Evolutionary conservation across 1,284 basidiomycete genomes (phyloP), one percentile per base, ranked within the genome.

Genomic region (Trametes hirsuta): DNA sequence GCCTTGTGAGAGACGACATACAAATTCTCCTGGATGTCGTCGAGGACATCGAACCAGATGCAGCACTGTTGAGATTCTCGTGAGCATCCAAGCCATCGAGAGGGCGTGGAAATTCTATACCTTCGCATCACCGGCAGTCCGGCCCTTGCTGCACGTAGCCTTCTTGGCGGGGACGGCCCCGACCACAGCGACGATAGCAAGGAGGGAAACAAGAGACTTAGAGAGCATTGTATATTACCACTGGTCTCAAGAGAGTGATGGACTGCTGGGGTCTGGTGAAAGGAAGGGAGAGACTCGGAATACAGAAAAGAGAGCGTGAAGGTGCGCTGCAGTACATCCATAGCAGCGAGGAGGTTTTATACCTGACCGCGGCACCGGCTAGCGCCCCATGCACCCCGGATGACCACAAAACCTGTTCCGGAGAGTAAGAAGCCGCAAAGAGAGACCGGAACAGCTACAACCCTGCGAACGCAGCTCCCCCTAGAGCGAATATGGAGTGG

Each of bases 121-220:
- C 62, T 74, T 75, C 22, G 59, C 71, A 53, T 77, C 74, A 4
- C 71, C 68, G 15, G 73, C 75, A 2, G 64, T 69, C 45, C 72
- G 53, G 11, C 66, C 67, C 51, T 65, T 65, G 53, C 65, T 59
- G 53, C 67, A 68, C 25, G 60, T 44, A 5, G 61, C 62, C 54
- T 53, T 57, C 41, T 60, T 48, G 25, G 66, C 52, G 12, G 65
- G 53, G 14, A 58, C 62, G 6, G 60, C 60, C 2, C 47, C 37
- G 34, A 53, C 55, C 37, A 53, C 36, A 0, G 57, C 51, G 42
- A 55, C 60, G 18, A 65, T 51, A 34, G 58, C 30, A 44, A 65
- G 47, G 25, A 65, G 24, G 24, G 60, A 52, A 18, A 58, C 42
- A 1, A 65, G 21, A 15, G 49, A 18, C 40, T 59, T 59, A 40